Evolutionary conservation across 2,329 filamentous ascomycete genomes (phyloP).

Genomic region (Thelonectria blattea): DNA sequence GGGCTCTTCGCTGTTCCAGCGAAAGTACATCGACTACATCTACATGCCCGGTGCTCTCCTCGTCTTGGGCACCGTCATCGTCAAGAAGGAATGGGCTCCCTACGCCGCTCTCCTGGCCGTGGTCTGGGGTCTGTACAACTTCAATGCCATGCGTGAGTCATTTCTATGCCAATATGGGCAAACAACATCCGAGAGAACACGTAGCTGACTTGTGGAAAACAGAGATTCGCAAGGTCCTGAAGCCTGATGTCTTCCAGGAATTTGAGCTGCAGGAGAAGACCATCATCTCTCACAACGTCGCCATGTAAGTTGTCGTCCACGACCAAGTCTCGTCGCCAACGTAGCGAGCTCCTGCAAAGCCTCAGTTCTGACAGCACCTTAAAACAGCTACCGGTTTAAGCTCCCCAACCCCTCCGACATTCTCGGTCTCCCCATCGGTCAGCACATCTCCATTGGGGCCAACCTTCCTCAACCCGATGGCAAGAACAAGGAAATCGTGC

Average conservation of each 20-base stretch:
- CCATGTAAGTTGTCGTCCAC: conserved; percentile 68
- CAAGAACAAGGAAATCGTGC: conserved; percentile 80
- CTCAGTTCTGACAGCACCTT: conserved; percentile 2
- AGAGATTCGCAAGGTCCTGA: conserved; percentile 84
- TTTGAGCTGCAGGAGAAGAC: conserved; percentile 96
- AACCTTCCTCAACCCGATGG: conserved; percentile 71
- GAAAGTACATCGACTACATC: conserved; percentile 76
- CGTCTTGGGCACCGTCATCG: conserved; percentile 75
- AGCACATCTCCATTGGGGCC: conserved; percentile 96
- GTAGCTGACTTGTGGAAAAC: conserved; percentile 28
- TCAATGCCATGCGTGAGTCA: conserved; percentile 72
- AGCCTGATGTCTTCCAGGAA: conserved; percentile 86
- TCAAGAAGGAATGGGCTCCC: conserved; percentile 78
- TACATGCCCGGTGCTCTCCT: conserved; percentile 84
- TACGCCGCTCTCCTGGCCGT: conserved; percentile 73
- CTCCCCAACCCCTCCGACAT: conserved; percentile 80
- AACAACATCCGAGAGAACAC: conserved; percentile 1
- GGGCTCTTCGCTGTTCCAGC: conserved; percentile 50
- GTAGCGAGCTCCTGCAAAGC: not conserved
- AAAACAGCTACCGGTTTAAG: conserved; percentile 82
- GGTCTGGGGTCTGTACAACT: conserved; percentile 72
- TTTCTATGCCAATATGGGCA: not conserved
- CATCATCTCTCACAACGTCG: conserved; percentile 95
- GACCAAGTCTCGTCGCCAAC: conserved; percentile 6
- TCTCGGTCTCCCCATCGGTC: conserved; percentile 95